phyloP scores from a whole-genome alignment of 257 asterid species.

The Marsdenia floribunda region DNA sequence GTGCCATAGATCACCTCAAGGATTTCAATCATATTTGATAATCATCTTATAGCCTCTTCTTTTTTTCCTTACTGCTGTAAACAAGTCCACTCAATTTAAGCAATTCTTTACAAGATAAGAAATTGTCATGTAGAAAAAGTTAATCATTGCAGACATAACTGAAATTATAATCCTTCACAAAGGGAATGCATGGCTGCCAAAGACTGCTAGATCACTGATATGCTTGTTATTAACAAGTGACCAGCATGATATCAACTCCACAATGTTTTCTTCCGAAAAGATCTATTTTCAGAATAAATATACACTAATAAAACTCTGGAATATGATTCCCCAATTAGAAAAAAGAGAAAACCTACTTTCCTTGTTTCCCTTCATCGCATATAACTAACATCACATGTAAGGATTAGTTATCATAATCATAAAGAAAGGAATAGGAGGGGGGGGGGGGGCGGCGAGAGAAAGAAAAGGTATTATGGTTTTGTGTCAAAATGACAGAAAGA shows the following conservation, averaged over 20 bases:
- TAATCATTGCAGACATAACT: not conserved
- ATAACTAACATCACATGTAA: not conserved
- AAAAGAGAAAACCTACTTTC: no score
- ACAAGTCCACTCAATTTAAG: not conserved
- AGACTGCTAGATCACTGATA: not conserved
- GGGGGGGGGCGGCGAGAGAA: no score
- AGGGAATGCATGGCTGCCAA: not conserved
- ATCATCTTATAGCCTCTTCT: not conserved
- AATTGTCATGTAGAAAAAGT: not conserved
- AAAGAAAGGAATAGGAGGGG: no score
- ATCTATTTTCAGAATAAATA: not conserved
- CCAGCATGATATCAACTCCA: not conserved
- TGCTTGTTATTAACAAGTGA: not conserved
- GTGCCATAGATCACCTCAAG: not conserved
- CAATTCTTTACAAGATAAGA: not conserved
- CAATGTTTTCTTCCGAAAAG: not conserved
- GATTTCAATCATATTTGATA: not conserved
- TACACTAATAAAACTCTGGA: not conserved
- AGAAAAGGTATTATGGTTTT: not conserved
- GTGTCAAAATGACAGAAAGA: not conserved
- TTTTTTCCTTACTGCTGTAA: not conserved
- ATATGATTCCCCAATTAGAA: not conserved
- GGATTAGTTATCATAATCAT: not conserved
- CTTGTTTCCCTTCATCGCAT: not conserved
- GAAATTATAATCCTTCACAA: not conserved